Evolutionary conservation across 75 land plant genomes (phyloP), one percentile per base, ranked within the genome.

Genomic region (Ceratopteris richardii): DNA sequence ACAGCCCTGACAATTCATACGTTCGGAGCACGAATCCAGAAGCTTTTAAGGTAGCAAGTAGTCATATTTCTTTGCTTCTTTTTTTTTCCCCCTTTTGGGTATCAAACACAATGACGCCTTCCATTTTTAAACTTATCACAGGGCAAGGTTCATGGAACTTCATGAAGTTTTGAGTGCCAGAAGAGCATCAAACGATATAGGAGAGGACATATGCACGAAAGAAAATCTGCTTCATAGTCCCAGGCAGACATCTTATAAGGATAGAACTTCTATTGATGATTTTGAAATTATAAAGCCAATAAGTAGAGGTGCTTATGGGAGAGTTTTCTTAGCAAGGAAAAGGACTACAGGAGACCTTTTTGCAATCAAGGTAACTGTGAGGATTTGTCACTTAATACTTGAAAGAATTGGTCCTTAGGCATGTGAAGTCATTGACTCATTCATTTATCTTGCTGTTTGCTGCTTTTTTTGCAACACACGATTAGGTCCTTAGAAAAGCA

Each of bases 231-330:
- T 14, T 7, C 48, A 17, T 2, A 5, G 5, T 46, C 48, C 61
- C 44, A 27, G 59, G 47, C 62, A 33, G 9, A 9, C 37, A 33
- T 26, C 69, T 23, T 62, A 57, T 19, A 77, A 71, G 41, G 83
- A 84, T 11, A 46, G 87, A 42, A 84, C 71, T 50, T 66, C 60
- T 53, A 84, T 84, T 67, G 78, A 80, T 57, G 87, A 84, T 54
- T 84, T 84, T 57, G 80, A 80, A 52, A 84, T 80, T 53, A 77
- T 84, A 20, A 84, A 84, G 37, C 83, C 83, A 31, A 84, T 84
- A 29, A 84, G 84, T 63, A 71, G 71, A 65, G 87, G 87, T 55
- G 77, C 87, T 25, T 84, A 66, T 77, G 87, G 87, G 7, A 80
- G 77, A 76, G 87, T 84, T 0, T 84, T 77, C 57, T 71, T 84